A percentile compares a stretch with the other conserved stretches of the same genome.
phyloP scores from a whole-genome alignment of 2,329 filamentous ascomycete genomes.

The Aspergillus eucalypticola region DNA sequence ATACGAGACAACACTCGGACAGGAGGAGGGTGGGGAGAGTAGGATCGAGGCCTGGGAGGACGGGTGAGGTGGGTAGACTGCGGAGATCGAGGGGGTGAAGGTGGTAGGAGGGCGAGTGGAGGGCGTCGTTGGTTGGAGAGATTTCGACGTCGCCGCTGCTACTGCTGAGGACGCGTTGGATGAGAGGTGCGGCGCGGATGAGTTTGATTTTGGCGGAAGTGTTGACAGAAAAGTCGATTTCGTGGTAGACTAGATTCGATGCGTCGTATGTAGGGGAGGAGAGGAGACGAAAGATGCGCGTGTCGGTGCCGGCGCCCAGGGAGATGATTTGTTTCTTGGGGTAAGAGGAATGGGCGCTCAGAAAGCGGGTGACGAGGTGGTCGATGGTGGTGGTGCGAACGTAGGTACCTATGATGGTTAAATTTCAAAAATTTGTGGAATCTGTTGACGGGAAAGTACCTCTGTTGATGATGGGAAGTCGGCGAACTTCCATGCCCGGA shows the following conservation, averaged over 20 bases:
- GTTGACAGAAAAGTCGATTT: conserved; percentile 83
- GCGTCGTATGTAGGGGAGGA: conserved; percentile 42
- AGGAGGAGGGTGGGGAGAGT: conserved; percentile 77
- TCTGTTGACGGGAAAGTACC: conserved; percentile 51
- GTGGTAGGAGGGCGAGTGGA: conserved; percentile 52
- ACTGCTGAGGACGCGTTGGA: conserved; percentile 33
- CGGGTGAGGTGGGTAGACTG: conserved; percentile 42
- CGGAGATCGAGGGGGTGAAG: conserved; percentile 72
- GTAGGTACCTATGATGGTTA: conserved; percentile 72
- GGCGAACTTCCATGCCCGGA: conserved; percentile 52
- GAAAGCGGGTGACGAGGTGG: conserved; percentile 70
- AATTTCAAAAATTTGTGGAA: no score
- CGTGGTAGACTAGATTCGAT: conserved; percentile 71
- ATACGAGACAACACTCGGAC: conserved; percentile 95
- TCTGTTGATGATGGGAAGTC: conserved; percentile 91
- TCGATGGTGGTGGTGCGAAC: conserved; percentile 84
- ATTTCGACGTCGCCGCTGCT: conserved; percentile 32
- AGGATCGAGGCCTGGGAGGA: conserved; percentile 37
- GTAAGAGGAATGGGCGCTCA: conserved; percentile 44
- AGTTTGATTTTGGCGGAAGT: conserved; percentile 63
- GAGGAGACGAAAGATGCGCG: conserved; percentile 76
- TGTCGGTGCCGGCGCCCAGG: conserved; percentile 91
- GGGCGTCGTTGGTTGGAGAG: conserved; percentile 41
- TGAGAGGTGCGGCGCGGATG: conserved; percentile 36
- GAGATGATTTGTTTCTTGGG: conserved; percentile 74